Conservation (phyloP, 805 yeast species). For the Clavispora asparagi region DNA sequence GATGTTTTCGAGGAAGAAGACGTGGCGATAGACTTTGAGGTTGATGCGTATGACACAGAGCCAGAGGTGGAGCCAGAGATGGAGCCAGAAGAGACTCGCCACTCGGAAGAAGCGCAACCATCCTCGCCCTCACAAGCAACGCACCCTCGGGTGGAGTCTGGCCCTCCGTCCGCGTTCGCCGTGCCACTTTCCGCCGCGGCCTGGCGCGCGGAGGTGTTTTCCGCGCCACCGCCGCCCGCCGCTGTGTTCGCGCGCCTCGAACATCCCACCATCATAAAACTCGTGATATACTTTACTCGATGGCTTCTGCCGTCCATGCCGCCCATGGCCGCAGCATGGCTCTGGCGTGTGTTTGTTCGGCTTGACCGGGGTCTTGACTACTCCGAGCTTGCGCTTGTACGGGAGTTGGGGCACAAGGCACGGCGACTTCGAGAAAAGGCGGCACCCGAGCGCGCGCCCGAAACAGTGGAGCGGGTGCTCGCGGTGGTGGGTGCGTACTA, state of each 20-base stretch:
- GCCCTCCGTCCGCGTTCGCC: neutral
- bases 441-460: conserved; percentile 6
- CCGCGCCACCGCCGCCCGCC: conserved; percentile 24
- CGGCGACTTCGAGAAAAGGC: conserved; percentile 18
- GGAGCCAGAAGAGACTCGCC: neutral
- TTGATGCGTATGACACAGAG: conserved; percentile 6
- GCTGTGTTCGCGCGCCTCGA: conserved; percentile 19
- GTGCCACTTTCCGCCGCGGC: conserved; percentile 22
- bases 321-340: conserved; percentile 29
- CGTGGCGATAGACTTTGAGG: conserved; percentile 4
- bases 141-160: too few species aligned
- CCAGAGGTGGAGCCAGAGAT: neutral
- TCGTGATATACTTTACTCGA: conserved; percentile 29
- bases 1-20: conserved; percentile 5
- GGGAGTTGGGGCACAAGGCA: conserved; percentile 38
- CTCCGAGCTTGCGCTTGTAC: conserved; percentile 27
- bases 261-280: conserved; percentile 28
- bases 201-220: conserved; percentile 29
- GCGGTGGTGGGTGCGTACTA: conserved; percentile 28
- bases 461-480: conserved; percentile 27
- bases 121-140: too few species aligned
- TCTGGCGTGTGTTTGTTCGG: conserved; percentile 29
- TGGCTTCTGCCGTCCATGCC: conserved; percentile 32
- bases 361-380: conserved; percentile 31
- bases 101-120: too few species aligned